Percentiles rank a stretch among this genome's conserved stretches.
Evolutionary conservation across 805 yeast species (phyloP).

Genomic region (Monosporozyma siamensis): DNA sequence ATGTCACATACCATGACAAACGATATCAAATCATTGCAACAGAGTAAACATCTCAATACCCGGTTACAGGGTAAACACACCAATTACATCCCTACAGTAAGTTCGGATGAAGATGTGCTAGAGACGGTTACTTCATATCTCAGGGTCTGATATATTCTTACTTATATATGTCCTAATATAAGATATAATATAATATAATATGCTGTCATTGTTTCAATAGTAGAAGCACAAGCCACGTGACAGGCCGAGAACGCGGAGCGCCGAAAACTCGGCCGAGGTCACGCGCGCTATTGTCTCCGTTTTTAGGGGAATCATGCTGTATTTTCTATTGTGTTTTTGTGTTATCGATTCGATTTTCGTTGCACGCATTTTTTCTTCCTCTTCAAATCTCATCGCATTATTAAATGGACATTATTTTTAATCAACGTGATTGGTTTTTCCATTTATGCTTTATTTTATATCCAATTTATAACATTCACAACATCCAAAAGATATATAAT

Average conservation of each 20-base stretch:
- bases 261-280: slow-evolving; percentile 4
- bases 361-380: too few species aligned
- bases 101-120: slow-evolving; percentile 22
- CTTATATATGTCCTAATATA: neutral
- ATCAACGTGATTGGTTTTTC: too few species aligned
- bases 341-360: too few species aligned
- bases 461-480: too few species aligned
- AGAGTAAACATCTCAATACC: too few species aligned
- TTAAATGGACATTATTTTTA: too few species aligned
- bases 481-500: too few species aligned
- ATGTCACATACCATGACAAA: neutral
- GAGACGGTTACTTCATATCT: slow-evolving; percentile 23
- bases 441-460: too few species aligned
- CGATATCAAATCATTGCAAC: neutral
- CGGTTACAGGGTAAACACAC: neutral
- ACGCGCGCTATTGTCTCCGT: neutral
- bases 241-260: slow-evolving; percentile 3
- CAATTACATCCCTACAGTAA: slow-evolving; percentile 9
- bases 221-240: too few species aligned
- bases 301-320: neutral
- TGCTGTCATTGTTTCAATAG: neutral
- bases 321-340: too few species aligned
- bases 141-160: slow-evolving; percentile 9
- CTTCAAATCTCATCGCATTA: too few species aligned
- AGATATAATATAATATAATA: neutral